Evolutionary conservation across 2,329 filamentous ascomycete species (phyloP), one percentile per base, ranked within the genome.

Genomic region (Scytalidium sp.): DNA sequence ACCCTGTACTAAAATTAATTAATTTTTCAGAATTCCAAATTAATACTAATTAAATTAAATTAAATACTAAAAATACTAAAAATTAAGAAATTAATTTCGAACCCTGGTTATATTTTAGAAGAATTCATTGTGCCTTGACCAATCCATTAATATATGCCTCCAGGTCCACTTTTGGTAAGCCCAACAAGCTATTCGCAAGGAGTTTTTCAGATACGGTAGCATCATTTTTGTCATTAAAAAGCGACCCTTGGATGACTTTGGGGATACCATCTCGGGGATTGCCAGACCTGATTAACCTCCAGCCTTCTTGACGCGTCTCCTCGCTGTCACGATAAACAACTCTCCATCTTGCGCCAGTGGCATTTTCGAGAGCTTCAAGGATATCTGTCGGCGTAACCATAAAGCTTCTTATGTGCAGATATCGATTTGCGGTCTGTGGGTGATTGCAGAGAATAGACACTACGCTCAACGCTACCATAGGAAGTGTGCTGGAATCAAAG

Each of bases 371-470:
- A 39, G 60, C 58, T 2, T 50, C 57, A 11, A 67, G 56, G 8
- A 66, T 49, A 27, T 68, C 62, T 11, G 56, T 59, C 54, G 66
- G 64, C 23, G 57, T 64, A 13, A 57, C 51, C 25, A 53, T 49
- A 41, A 66, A 63, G 19, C 64, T 65, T 39, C 58, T 56, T 40
- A 62, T 56, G 52, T 60, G 64, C 10, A 64, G 52, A 44, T 57
- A 63, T 19, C 48, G 55, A 50, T 70, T 69, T 2, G 57, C 55
- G 4, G 67, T 55, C 27, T 67, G 60, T 3, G 68, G 61, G 0
- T 64, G 62, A n/a, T 66, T 58, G 43, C 59, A 55, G n/a, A 73
- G 56, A 5, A 68, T 50, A 7, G 59, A 59, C 11, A 63, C 65
- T 2, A 70, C 52, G 21, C 64, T 59, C 20, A 63, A 58, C 6